Conservation (phyloP, 352 stramenopile genomes). For the Phytopythium vexans region DNA sequence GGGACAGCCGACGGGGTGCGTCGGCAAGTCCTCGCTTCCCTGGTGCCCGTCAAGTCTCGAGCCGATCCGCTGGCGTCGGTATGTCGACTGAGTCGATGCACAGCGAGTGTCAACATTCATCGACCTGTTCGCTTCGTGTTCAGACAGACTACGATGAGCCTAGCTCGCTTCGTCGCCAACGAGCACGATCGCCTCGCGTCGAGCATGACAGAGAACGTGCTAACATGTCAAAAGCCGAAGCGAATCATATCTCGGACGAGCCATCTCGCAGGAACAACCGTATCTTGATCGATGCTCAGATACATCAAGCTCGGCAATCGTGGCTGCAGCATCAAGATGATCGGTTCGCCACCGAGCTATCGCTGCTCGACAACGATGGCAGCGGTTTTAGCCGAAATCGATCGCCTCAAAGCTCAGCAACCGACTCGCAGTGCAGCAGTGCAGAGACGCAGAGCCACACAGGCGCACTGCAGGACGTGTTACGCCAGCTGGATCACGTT, state of each 20-base stretch:
- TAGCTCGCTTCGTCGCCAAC: slow-evolving; percentile 5
- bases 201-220: background rate
- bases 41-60: slow-evolving; percentile 5
- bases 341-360: slow-evolving; percentile 3
- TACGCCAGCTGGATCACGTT: slow-evolving; percentile 7
- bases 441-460: too few relatives aligned
- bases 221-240: background rate
- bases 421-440: too few relatives aligned
- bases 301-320: slow-evolving; percentile 2
- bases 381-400: background rate
- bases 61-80: background rate
- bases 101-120: background rate
- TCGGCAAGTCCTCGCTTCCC: slow-evolving; percentile 7
- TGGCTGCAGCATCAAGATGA: slow-evolving; percentile 9
- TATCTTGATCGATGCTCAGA: slow-evolving; percentile 1
- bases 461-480: background rate
- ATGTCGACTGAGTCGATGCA: background rate
- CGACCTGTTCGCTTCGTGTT: too few relatives aligned
- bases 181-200: background rate
- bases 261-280: too few relatives aligned
- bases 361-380: background rate
- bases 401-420: background rate
- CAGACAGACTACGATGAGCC: slow-evolving; percentile 10
- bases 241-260: background rate
- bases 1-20: background rate